Evolutionary conservation across 2,329 filamentous ascomycete genomes (phyloP).

Genomic region (Zasmidium citrigriseum): DNA sequence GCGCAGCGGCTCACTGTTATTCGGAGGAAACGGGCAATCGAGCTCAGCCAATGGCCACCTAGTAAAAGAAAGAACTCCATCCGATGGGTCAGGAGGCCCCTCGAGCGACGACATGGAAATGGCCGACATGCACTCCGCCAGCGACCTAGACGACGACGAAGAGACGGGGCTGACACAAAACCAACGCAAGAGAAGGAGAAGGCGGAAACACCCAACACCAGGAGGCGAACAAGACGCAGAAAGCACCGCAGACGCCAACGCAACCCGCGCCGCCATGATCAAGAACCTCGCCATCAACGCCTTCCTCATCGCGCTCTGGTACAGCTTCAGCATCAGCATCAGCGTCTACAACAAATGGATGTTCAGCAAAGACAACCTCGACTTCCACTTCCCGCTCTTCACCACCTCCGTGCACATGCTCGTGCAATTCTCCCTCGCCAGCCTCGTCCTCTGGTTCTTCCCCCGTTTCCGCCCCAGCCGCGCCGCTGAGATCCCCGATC

Average conservation of each 20-base stretch:
- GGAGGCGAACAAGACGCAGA: constrained; percentile 53
- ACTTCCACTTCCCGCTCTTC: constrained; percentile 94
- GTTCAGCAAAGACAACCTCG: constrained; percentile 81
- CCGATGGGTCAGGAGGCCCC: constrained; percentile 3
- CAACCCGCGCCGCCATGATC: constrained; percentile 73
- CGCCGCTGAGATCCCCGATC: neutral
- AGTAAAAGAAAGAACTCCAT: constrained; percentile 5
- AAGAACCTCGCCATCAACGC: constrained; percentile 71
- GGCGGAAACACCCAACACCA: constrained; percentile 61
- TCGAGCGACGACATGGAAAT: constrained; percentile 21
- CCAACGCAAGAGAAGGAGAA: constrained; percentile 64
- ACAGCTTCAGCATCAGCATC: constrained; percentile 88
- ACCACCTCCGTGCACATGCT: constrained; percentile 95
- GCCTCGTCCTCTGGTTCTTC: constrained; percentile 75
- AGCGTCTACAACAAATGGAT: constrained; percentile 99
- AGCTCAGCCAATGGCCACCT: neutral
- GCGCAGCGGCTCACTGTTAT: constrained; percentile 7
- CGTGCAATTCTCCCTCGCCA: constrained; percentile 83
- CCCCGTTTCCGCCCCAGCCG: constrained; percentile 73
- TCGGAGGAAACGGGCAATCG: neutral
- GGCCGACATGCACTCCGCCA: constrained; percentile 18
- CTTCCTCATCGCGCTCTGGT: constrained; percentile 83
- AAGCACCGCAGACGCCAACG: constrained; percentile 65
- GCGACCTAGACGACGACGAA: constrained; percentile 62
- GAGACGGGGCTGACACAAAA: constrained; percentile 80